phyloP scores from a whole-genome alignment of 768 basidiomycete species.

The Tephrocybe sp. region DNA sequence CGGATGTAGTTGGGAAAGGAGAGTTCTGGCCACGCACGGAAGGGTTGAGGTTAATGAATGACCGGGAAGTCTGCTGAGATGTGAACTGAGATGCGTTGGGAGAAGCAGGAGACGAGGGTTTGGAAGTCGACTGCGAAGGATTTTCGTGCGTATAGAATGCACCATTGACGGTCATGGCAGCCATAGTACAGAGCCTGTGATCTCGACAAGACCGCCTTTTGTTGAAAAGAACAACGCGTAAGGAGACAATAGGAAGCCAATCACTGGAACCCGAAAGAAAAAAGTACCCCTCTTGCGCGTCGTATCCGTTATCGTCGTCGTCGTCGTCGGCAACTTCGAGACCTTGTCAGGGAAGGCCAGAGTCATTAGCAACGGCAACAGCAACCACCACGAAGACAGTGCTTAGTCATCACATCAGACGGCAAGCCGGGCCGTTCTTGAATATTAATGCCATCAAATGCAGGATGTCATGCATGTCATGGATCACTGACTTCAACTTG shows the following conservation, averaged over 20 bases:
- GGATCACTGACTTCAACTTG: too few relatives aligned
- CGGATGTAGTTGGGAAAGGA: slow-evolving; percentile 40
- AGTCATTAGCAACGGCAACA: neutral
- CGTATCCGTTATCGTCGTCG: neutral
- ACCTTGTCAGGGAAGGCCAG: neutral
- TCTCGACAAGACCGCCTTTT: neutral
- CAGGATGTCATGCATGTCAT: too few relatives aligned
- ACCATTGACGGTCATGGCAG: slow-evolving; percentile 14
- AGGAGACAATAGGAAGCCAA: neutral
- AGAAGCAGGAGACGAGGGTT: slow-evolving; percentile 43
- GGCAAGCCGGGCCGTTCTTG: neutral
- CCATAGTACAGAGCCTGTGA: slow-evolving; percentile 18
- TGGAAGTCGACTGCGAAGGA: slow-evolving; percentile 24
- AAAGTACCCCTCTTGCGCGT: neutral
- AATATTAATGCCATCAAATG: too few relatives aligned
- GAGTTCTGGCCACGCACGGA: slow-evolving; percentile 40
- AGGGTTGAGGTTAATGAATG: slow-evolving; percentile 38
- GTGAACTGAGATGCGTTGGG: slow-evolving; percentile 36
- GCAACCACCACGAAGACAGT: neutral
- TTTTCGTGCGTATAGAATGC: slow-evolving; percentile 16
- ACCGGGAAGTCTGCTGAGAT: slow-evolving; percentile 34
- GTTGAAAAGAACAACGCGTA: neutral
- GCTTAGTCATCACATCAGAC: slow-evolving; percentile 2
- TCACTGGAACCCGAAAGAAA: neutral
- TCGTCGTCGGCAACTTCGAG: neutral